Evolutionary conservation across 2,329 filamentous ascomycete species (phyloP).

Genomic region (Westerdykella aurantiaca): DNA sequence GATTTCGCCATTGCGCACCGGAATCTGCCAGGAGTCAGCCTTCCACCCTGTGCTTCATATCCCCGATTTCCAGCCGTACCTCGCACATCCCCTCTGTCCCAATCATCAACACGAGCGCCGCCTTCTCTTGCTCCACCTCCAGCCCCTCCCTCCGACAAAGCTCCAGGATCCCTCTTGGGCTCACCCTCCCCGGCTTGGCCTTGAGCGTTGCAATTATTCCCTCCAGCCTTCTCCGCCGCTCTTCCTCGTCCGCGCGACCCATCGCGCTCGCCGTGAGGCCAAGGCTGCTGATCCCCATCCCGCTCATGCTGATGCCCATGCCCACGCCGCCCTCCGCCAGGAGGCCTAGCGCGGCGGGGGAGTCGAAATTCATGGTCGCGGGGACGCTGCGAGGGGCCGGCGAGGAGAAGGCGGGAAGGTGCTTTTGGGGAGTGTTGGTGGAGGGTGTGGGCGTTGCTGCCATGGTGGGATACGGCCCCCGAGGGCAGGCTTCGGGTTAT

Average conservation of each 20-base stretch:
- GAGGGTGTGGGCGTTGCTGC: conserved; percentile 33
- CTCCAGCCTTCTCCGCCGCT: conserved; percentile 49
- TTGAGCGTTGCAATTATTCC: conserved; percentile 62
- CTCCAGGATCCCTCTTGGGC: conserved; percentile 68
- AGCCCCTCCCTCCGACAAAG: conserved; percentile 61
- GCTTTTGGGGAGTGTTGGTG: conserved; percentile 33
- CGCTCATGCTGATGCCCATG: conserved; percentile 40
- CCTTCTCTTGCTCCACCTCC: conserved; percentile 41
- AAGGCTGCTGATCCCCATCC: conserved; percentile 36
- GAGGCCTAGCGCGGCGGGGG: conserved; percentile 40
- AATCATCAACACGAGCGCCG: conserved; percentile 31
- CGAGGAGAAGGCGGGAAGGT: conserved; percentile 36
- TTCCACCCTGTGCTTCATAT: neutral
- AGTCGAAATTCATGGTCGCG: conserved; percentile 37
- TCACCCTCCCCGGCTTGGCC: conserved; percentile 63
- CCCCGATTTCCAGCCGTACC: conserved; percentile 1
- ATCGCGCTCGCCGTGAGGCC: conserved; percentile 35
- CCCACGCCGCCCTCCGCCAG: conserved; percentile 37
- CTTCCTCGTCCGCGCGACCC: conserved; percentile 48
- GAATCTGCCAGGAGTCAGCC: conserved; percentile 10
- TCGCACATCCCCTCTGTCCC: conserved; percentile 32
- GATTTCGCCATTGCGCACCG: conserved; percentile 34
- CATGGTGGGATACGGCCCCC: conserved; percentile 16
- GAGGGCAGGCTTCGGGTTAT: neutral
- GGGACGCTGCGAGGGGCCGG: conserved; percentile 42